A percentile compares a stretch with the other conserved stretches of the same genome.
Conservation (phyloP, 108 stramenopile species). For the Fragilaria radians region DNA sequence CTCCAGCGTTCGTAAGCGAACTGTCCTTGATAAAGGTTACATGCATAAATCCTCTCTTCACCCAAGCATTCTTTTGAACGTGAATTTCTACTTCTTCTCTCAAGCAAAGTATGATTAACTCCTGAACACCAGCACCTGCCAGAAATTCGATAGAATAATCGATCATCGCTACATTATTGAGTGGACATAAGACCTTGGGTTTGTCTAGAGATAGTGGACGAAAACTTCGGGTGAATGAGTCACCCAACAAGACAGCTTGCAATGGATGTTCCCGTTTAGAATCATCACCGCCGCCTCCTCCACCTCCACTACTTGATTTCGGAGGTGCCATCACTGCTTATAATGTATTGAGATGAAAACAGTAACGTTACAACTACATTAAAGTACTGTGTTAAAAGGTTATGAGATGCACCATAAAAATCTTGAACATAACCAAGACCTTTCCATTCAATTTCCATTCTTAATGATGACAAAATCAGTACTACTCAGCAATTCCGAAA, state of each 20-base stretch:
- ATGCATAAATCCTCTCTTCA: conserved; percentile 21
- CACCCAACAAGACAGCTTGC: conserved; percentile 90
- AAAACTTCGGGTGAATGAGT: conserved; percentile 74
- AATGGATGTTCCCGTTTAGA: conserved; percentile 66
- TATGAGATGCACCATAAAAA: too few species aligned
- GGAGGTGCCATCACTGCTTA: background rate
- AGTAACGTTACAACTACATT: too few species aligned
- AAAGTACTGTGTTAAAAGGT: too few species aligned
- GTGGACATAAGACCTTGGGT: conserved; percentile 79
- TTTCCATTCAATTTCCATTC: too few species aligned
- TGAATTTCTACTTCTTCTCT: conserved; percentile 58
- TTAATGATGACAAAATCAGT: too few species aligned
- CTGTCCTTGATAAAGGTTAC: conserved; percentile 56
- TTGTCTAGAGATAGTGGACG: conserved; percentile 51
- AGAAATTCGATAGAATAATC: conserved; percentile 94
- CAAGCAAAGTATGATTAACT: conserved; percentile 61
- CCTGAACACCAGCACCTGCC: conserved; percentile 77
- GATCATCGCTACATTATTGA: conserved; percentile 91
- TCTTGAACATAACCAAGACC: too few species aligned
- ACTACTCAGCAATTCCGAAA: too few species aligned
- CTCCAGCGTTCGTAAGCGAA: conserved; percentile 82
- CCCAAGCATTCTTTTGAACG: conserved; percentile 32
- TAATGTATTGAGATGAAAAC: too few species aligned
- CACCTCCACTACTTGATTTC: conserved; percentile 1
- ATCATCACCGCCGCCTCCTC: conserved; percentile 30